phyloP scores from a whole-genome alignment of 2,329 filamentous ascomycete species.

The Bipolaris cookei region DNA sequence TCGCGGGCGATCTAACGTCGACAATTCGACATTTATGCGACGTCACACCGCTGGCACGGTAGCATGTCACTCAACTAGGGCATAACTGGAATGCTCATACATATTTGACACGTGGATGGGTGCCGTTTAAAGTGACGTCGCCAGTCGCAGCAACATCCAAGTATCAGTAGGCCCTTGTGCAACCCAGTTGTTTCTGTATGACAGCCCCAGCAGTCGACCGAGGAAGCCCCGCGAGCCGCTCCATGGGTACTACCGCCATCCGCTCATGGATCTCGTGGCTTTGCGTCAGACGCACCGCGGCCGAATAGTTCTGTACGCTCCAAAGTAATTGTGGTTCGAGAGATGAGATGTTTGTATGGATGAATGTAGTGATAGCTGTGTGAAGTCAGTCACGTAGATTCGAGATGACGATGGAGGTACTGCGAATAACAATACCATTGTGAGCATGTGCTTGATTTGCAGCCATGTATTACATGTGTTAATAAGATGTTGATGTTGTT shows the following conservation, averaged over 20 bases:
- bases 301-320: no score
- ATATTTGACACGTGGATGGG: not conserved
- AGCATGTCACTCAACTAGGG: not conserved
- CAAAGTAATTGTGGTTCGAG: no score
- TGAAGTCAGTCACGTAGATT: no score
- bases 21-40: constrained; percentile 23
- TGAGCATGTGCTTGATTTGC: no score
- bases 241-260: not conserved
- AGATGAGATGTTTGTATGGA: no score
- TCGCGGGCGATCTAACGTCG: constrained; percentile 56
- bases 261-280: not conserved
- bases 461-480: no score
- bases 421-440: no score
- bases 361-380: no score
- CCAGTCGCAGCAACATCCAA: not conserved
- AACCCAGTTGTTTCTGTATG: not conserved
- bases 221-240: not conserved
- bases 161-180: not conserved
- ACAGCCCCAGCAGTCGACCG: not conserved
- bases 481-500: no score
- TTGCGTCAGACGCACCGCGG: no score
- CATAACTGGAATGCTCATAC: not conserved
- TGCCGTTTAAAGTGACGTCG: not conserved
- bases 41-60: not conserved
- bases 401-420: no score